Evolutionary conservation across 352 stramenopile genomes (phyloP), one percentile per base, ranked within the genome.

Genomic region (Phytophthora cryptogea): DNA sequence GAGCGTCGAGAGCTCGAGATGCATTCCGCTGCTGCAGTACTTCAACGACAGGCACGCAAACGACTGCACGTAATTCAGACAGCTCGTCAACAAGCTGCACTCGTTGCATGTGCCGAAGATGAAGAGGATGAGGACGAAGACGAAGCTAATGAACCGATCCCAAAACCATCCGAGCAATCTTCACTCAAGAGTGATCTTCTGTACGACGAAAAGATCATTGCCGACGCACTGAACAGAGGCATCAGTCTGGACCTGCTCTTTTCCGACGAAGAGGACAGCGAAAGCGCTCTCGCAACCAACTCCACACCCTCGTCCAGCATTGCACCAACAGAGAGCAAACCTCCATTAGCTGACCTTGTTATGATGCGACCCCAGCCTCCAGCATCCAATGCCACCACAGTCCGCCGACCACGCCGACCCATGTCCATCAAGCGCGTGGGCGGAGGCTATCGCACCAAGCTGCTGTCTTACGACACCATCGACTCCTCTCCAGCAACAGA

Each of bases 201-300:
- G 1, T 20, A 40, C 13, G 44, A 66, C 9, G 65, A 69, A 43
- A 62, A 58, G 26, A 36, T 63, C 5, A 37, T 49, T 9, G 31
- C 49, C 2, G 62, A 69, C 9, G 53, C 62, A 14, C 28, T 82
- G 0, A 66, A 40, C 20, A 54, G 63, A 59, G 76, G 73, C 11
- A 70, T 85, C 36, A 86, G 78, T 49, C 64, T 88, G 16, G 78
- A 88, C 28, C 54, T 88, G 41, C 63, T 88, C 23, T 85, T 88
- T 49, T 85, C 78, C 2, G 74, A 83, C 27, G 64, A 73, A 47
- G 69, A 74, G 48, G 68, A 63, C 30, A 46, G 8, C 33, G 58
- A 60, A 16, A 57, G 48, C 14, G 32, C 30, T 13, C 42, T 36
- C 3, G 45, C 56, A 5, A 69, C 49, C 1, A 50, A 54, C 20